Evolutionary conservation across 1,284 basidiomycete species (phyloP).

Genomic region (Pholiota adiposa): DNA sequence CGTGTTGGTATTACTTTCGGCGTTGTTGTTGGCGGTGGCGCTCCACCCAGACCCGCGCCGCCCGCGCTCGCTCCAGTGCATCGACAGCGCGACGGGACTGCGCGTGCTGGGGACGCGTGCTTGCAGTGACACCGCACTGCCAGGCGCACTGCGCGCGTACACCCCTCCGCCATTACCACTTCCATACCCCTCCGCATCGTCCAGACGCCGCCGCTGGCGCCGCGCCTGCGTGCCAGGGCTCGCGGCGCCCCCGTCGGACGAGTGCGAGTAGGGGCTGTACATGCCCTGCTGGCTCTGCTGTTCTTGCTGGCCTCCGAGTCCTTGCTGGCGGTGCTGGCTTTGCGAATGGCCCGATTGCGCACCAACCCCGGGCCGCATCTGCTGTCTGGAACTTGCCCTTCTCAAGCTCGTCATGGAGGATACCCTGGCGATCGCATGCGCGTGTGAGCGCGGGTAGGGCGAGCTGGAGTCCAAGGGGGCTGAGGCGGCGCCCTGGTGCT

Average conservation of each 20-base stretch:
- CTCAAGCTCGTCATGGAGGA: no score
- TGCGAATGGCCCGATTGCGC: background rate
- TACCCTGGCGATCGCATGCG: no score
- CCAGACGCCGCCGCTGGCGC: background rate
- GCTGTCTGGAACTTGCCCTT: no score
- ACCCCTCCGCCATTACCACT: background rate
- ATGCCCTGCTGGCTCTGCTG: background rate
- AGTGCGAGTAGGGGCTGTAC: conserved; percentile 24
- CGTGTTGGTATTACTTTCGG: background rate
- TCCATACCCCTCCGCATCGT: background rate
- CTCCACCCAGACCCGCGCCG: background rate
- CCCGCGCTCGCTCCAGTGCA: background rate
- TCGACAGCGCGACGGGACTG: conserved; percentile 1
- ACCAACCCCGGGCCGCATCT: no score
- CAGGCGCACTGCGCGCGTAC: background rate
- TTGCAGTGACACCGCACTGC: background rate
- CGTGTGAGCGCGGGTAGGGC: no score
- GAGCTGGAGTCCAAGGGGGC: no score
- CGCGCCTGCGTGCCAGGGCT: background rate
- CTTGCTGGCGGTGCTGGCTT: background rate
- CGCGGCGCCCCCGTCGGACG: conserved; percentile 23
- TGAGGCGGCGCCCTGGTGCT: no score
- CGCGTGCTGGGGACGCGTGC: conserved; percentile 12
- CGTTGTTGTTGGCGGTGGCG: no score
- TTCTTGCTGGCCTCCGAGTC: no score